Conservation (phyloP, 2,329 filamentous ascomycete species). For the Didymella keratinophila region DNA sequence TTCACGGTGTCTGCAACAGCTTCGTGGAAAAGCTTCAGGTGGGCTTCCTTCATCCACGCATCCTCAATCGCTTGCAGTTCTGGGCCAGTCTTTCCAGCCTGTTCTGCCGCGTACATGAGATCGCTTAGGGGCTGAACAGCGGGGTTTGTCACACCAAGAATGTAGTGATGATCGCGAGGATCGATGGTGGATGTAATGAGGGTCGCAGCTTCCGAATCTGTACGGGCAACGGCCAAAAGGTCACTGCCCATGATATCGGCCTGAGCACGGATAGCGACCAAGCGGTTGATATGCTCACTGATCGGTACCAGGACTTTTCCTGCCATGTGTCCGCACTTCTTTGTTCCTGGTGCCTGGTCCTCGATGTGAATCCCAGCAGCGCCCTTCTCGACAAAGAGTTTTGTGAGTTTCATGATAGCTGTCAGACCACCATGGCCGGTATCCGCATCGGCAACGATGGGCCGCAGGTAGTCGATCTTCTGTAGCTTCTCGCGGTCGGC, state of each 20-base stretch:
- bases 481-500: constrained; percentile 74
- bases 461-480: constrained; percentile 92
- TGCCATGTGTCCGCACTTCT: constrained; percentile 99
- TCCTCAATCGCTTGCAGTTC: constrained; percentile 93
- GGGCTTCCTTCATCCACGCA: constrained; percentile 79
- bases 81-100: constrained; percentile 77
- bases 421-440: constrained; percentile 97
- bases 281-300: constrained; percentile 95
- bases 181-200: constrained; percentile 97
- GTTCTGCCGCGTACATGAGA: constrained; percentile 87
- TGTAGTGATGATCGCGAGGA: constrained; percentile 92
- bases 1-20: constrained; percentile 86
- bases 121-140: constrained; percentile 84
- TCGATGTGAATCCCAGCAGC: constrained; percentile 98
- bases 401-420: constrained; percentile 99
- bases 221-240: constrained; percentile 89
- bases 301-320: constrained; percentile 97
- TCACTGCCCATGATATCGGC: constrained; percentile 98
- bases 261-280: constrained; percentile 95
- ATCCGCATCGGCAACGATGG: constrained; percentile 95
- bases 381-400: constrained; percentile 95
- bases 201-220: constrained; percentile 96
- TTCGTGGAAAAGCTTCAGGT: constrained; percentile 88
- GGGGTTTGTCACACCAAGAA: constrained; percentile 88
- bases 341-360: constrained; percentile 96